Evolutionary conservation across 225 moss, liverwort and hornwort genomes (phyloP), one percentile per base, ranked within the genome.

Genomic region (Polytrichum commune): DNA sequence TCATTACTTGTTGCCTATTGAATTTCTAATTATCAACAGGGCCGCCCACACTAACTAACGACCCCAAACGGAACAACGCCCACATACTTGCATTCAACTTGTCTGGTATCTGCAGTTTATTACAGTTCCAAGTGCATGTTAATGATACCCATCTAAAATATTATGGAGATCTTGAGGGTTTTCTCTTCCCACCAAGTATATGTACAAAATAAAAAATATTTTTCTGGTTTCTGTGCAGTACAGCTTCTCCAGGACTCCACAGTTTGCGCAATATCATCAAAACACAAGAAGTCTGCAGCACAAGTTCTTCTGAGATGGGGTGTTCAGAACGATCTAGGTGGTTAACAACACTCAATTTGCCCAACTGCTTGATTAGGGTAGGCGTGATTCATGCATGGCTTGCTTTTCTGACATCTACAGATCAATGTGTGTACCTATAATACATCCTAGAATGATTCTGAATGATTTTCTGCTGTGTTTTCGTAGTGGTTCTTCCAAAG

Each of bases 291-390:
- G 29, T 77, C 91, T 20, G 69, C 91, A 72, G 89, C 95, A 8
- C 95, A 95, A 65, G 85, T 95, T 68, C 90, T 95, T 63, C 90
- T 95, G 29, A 88, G 95, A 79, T 95, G 95, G 95, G 93, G 93
- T 23, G 72, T 95, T 62, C 95, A 95, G 57, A 87, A 90, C 57
- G 73, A 91, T 19, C 75, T 93, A 1, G 89, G 86, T 89, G 38
- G 81, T 72, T 5, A 58, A 38, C 62, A 10, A 56, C n/a, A 29
- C 25, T 19, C 5, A 7, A 18, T 16, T 16, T 46, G 16, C 46
- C 46, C 46, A 46, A 46, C 16, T 13, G 13, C 13, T 46, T 46
- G 46, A 46, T 8, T 46, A 46, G 13, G 3, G 46, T 16, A 46
- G 46, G 13, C 46, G 13, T 46, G 46, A 46, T 46, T 46, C 46